phyloP scores from a whole-genome alignment of 805 yeast species.

The Candida awuae region DNA sequence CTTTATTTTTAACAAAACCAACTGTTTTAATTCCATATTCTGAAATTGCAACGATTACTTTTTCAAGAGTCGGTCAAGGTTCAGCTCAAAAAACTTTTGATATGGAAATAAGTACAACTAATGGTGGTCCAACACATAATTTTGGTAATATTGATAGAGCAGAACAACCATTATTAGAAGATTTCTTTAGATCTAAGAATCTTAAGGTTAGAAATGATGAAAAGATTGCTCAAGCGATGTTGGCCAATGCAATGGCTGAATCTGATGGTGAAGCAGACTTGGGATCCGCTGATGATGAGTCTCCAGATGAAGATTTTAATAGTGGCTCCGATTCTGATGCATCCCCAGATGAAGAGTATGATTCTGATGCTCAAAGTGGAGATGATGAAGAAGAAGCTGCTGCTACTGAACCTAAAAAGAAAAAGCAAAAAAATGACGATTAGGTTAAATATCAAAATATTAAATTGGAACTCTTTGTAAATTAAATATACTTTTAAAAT shows the following conservation, averaged over 20 bases:
- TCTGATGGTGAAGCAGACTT: constrained; percentile 50
- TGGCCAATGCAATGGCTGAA: constrained; percentile 64
- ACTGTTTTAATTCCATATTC: constrained; percentile 83
- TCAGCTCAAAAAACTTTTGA: constrained; percentile 87
- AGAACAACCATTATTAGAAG: constrained; percentile 76
- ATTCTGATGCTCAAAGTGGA: constrained; percentile 46
- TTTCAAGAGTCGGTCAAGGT: constrained; percentile 83
- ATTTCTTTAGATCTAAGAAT: constrained; percentile 68
- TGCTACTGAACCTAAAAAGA: constrained; percentile 30
- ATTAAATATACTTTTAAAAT: not conserved
- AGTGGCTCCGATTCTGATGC: constrained; percentile 29
- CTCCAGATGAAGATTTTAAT: constrained; percentile 81
- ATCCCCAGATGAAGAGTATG: constrained; percentile 32
- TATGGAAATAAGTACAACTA: constrained; percentile 65
- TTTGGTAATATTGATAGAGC: constrained; percentile 87
- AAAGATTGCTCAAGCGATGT: constrained; percentile 73
- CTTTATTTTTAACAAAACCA: constrained; percentile 88
- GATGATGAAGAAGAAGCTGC: constrained; percentile 31
- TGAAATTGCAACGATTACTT: constrained; percentile 67
- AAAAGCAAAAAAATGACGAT: constrained; percentile 13
- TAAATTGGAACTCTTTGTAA: not conserved
- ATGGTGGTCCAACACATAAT: constrained; percentile 60
- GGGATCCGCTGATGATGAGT: constrained; percentile 78
- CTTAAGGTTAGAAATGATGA: constrained; percentile 82
- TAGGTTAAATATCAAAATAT: not conserved